Percentiles rank a stretch among this genome's conserved stretches.
Conservation (phyloP, 1,284 basidiomycete genomes). For the Ganoderma boninense region DNA sequence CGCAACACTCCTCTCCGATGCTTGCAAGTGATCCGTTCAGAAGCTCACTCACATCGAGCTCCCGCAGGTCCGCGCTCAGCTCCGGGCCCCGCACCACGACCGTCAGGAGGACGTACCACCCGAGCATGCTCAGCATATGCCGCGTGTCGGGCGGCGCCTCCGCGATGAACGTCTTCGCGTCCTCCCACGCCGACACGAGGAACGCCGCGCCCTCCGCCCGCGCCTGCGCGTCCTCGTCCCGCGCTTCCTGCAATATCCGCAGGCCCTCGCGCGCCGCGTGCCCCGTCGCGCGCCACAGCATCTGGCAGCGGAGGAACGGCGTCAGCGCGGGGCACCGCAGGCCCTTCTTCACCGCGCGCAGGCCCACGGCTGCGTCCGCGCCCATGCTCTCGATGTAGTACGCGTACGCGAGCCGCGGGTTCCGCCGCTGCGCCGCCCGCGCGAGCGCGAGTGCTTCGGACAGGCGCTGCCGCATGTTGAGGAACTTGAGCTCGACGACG, state of each 20-base stretch:
- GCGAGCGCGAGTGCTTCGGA: constrained; percentile 55
- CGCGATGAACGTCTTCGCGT: constrained; percentile 58
- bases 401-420: constrained; percentile 63
- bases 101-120: constrained; percentile 61
- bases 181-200: constrained; percentile 59
- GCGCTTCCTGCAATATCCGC: constrained; percentile 51
- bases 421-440: constrained; percentile 57
- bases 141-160: constrained; percentile 66
- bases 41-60: constrained; percentile 57
- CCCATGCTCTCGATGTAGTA: constrained; percentile 61
- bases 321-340: constrained; percentile 45
- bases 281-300: constrained; percentile 63
- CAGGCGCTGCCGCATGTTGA: constrained; percentile 53
- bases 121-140: constrained; percentile 59
- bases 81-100: constrained; percentile 56
- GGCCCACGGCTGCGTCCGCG: constrained; percentile 35
- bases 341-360: constrained; percentile 64
- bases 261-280: constrained; percentile 62
- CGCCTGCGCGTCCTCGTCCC: constrained; percentile 46
- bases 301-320: constrained; percentile 41
- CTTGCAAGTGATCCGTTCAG: too few species aligned
- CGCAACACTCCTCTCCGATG: too few species aligned
- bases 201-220: constrained; percentile 66
- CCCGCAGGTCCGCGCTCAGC: constrained; percentile 52
- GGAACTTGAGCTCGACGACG: constrained; percentile 66